Conservation (phyloP, 1,284 basidiomycete genomes). For the Austroboletus sp. region DNA sequence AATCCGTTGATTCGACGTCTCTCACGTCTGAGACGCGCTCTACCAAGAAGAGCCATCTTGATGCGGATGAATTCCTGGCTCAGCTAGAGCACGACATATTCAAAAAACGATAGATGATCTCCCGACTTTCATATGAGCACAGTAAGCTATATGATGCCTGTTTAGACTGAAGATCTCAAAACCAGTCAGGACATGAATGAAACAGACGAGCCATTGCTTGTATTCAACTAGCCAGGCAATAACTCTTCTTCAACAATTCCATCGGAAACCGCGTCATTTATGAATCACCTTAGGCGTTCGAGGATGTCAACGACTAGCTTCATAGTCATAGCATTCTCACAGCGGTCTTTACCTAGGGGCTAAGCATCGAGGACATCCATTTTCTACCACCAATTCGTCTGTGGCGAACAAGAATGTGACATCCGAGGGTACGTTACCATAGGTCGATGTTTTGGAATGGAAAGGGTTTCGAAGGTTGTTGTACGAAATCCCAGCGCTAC, state of each 20-base stretch:
- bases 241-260: conserved; percentile 34
- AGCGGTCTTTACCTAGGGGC: conserved; percentile 36
- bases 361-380: not conserved
- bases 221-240: conserved; percentile 39
- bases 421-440: conserved; percentile 23
- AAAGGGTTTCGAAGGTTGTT: conserved; percentile 38
- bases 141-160: conserved; percentile 1
- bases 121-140: not conserved
- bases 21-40: conserved; percentile 7
- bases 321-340: conserved; percentile 43
- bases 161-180: conserved; percentile 21
- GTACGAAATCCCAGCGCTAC: conserved; percentile 32
- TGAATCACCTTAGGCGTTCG: conserved; percentile 37
- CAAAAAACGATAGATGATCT: conserved; percentile 12
- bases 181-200: conserved; percentile 49
- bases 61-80: conserved; percentile 59
- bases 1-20: conserved; percentile 16
- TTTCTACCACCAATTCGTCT: conserved; percentile 11
- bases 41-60: conserved; percentile 25
- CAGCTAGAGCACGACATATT: conserved; percentile 49
- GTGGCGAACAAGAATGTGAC: conserved; percentile 44
- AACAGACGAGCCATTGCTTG: conserved; percentile 39
- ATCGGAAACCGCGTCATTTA: conserved; percentile 42
- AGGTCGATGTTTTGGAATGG: conserved; percentile 19
- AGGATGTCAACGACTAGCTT: conserved; percentile 43